phyloP scores from a whole-genome alignment of 2,329 filamentous ascomycete species.

The Penicillium oxalicum region DNA sequence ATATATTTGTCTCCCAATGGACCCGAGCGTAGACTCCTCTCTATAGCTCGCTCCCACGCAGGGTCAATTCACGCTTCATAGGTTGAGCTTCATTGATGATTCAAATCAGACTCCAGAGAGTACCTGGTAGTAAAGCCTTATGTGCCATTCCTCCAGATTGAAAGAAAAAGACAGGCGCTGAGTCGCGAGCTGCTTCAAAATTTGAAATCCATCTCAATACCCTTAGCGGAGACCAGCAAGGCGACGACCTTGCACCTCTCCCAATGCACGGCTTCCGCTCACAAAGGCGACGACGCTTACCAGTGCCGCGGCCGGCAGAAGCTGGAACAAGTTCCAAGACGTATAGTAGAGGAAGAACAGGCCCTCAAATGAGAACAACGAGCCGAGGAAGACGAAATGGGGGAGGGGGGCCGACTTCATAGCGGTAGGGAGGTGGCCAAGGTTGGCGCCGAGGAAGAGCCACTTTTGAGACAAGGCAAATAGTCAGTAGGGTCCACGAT shows the following conservation, averaged over 20 bases:
- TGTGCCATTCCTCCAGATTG: no score
- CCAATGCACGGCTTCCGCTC: conserved; percentile 82
- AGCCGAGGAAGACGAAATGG: conserved; percentile 79
- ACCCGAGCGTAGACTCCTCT: no score
- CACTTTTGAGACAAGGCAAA: conserved; percentile 51
- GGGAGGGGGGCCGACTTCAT: conserved; percentile 70
- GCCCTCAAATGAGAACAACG: conserved; percentile 78
- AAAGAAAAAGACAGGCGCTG: no score
- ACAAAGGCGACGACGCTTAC: conserved; percentile 69
- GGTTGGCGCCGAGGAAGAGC: conserved; percentile 74
- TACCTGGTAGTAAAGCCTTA: no score
- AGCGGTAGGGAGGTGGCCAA: conserved; percentile 70
- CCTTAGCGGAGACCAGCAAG: conserved; percentile 62
- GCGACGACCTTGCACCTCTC: conserved; percentile 85
- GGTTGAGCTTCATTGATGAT: no score
- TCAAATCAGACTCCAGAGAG: no score
- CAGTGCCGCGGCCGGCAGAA: conserved; percentile 64
- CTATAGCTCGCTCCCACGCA: no score
- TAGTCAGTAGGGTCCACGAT: conserved; percentile 5
- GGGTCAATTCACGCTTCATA: no score
- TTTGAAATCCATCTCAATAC: not conserved
- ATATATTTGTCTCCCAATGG: no score
- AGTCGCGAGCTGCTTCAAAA: no score
- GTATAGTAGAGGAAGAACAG: conserved; percentile 95
- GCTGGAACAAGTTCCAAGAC: conserved; percentile 86